Evolutionary conservation across 2,329 filamentous ascomycete genomes (phyloP), one percentile per base, ranked within the genome.

Genomic region (Alternaria novae-zelandiae): DNA sequence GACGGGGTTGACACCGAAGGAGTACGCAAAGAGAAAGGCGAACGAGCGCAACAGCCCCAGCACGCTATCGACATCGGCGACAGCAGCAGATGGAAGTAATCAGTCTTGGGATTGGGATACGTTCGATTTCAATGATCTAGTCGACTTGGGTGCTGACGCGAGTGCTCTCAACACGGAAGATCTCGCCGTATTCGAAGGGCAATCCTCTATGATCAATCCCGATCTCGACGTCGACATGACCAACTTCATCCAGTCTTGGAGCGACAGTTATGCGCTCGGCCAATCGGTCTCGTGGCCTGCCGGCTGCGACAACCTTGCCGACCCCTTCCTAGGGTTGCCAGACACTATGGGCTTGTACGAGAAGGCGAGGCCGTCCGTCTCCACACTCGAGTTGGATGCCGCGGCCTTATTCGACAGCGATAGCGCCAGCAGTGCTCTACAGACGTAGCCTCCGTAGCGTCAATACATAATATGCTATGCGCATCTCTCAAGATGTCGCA

Each of bases 1-100:
- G 46, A 83, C 82, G 15, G 86, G 86, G 8, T 61, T 84, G 45
- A 88, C 87, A 51, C 86, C 85, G 3, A 83, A 82, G 25, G 80
- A 81, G 63, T 83, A 81, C 67, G 74, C 73, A 23, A 73, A 74
- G 41, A 57, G 59, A 30, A 68, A 67, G 32, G 65, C 66, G 47
- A 43, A 41, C 23, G 59, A 69, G 20, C 60, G 65, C 25, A 61
- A 28, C 41, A 66, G 51, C 50, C 54, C 54, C 28, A 65, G 54
- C 25, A 36, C 60, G 28, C 46, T 53, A 2, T 54, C 64, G n/a
- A 32, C 46, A 5, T 57, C 64, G 36, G 56, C 51, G 1, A 56
- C 59, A 30, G 62, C 23, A 7, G 61, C 46, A 13, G 54, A 61
- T 4, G 44, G 51, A 15, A 59, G 65, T 11, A 20, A 53, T 2